These are phyloP conservation scores for Starmera caribaea DNA, from an alignment of 805 yeast species.

Conservation along the genomic window DNA sequence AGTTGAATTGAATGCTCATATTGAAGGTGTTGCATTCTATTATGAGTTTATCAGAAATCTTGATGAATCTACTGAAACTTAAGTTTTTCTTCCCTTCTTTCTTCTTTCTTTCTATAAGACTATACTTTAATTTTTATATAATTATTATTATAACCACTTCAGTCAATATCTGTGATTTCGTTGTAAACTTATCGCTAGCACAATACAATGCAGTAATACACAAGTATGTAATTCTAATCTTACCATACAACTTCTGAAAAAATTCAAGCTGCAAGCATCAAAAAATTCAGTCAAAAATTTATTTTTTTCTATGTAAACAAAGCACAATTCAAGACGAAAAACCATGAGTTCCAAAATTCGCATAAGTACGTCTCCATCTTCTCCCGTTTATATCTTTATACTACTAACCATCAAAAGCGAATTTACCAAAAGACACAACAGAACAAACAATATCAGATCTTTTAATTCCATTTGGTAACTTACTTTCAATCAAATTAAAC, in stretches of 20 bases:
- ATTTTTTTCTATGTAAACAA: too few relatives aligned
- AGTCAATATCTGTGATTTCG: too few relatives aligned
- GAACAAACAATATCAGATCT: constrained; percentile 8
- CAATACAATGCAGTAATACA: too few relatives aligned
- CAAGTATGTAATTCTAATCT: too few relatives aligned
- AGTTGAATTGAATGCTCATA: constrained; percentile 1
- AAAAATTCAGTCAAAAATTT: too few relatives aligned
- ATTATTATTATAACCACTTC: too few relatives aligned
- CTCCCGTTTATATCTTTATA: not conserved
- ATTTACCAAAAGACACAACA: constrained; percentile 7
- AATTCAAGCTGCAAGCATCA: too few relatives aligned
- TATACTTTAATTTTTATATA: too few relatives aligned
- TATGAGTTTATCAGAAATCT: constrained; percentile 1
- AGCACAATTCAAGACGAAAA: not conserved
- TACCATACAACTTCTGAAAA: too few relatives aligned
- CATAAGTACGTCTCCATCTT: not conserved
- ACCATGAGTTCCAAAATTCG: not conserved
- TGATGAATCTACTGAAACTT: not conserved
- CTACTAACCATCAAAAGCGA: constrained; percentile 2
- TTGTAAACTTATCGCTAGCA: too few relatives aligned
- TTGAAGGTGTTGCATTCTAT: constrained; percentile 1
- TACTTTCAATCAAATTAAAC: constrained; percentile 3
- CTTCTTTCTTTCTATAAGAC: too few relatives aligned
- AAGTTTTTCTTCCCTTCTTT: too few relatives aligned
- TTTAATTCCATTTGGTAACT: constrained; percentile 16